Conservation (phyloP, 2,329 filamentous ascomycete species). For the Pezicula neosporulosa region DNA sequence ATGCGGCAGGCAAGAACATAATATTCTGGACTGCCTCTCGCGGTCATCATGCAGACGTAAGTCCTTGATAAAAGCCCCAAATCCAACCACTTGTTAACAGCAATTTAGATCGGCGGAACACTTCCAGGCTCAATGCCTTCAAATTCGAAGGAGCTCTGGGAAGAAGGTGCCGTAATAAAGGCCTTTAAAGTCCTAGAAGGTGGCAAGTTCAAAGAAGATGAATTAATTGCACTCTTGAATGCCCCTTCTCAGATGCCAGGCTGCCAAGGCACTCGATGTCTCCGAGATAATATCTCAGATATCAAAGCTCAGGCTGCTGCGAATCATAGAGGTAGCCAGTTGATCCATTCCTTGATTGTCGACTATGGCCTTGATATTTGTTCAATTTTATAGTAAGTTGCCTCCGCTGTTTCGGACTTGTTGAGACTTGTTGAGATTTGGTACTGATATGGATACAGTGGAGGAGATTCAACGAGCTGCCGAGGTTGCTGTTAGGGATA, state of each 20-base stretch:
- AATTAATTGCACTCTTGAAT: constrained; percentile 66
- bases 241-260: constrained; percentile 70
- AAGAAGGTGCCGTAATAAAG: constrained; percentile 60
- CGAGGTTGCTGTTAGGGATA: constrained; percentile 65
- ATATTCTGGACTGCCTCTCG: constrained; percentile 79
- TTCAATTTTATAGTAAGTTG: constrained; percentile 61
- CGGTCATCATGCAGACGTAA: constrained; percentile 69
- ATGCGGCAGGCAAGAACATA: constrained; percentile 56
- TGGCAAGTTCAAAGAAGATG: constrained; percentile 71
- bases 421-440: neutral
- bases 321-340: constrained; percentile 75
- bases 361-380: constrained; percentile 73
- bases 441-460: constrained; percentile 36
- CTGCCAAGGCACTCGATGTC: constrained; percentile 71
- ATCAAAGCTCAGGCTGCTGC: constrained; percentile 80
- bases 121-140: constrained; percentile 79
- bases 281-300: constrained; percentile 79
- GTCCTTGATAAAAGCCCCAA: neutral
- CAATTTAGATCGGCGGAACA: constrained; percentile 64
- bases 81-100: neutral
- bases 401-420: constrained; percentile 31
- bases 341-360: constrained; percentile 67
- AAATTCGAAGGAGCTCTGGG: constrained; percentile 59
- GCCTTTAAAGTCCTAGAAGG: constrained; percentile 67
- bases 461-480: constrained; percentile 74